Percentiles rank a stretch among this genome's conserved stretches.
These are phyloP conservation scores for Leccinum griseonigrum DNA, from an alignment of 1,284 basidiomycete genomes.

Conservation along the genomic window DNA sequence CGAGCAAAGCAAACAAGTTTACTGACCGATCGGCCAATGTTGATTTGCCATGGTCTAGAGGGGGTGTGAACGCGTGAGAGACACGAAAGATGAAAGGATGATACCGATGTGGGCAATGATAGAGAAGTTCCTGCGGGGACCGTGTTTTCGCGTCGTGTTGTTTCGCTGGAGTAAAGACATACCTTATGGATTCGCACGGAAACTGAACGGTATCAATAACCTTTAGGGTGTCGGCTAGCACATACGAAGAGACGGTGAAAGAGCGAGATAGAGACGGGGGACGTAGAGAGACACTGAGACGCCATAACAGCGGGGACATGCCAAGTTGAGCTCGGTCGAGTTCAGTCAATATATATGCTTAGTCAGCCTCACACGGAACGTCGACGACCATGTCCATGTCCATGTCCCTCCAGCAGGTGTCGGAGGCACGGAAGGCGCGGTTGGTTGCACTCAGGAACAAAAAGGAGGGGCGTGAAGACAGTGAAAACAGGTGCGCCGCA, in stretches of 20 bases:
- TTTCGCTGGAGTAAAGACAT: neutral
- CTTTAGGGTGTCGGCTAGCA: conserved; percentile 27
- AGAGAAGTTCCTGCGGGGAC: conserved; percentile 75
- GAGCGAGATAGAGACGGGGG: conserved; percentile 15
- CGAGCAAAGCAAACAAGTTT: neutral
- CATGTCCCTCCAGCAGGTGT: conserved; percentile 82
- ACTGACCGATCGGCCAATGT: conserved; percentile 84
- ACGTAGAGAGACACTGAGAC: conserved; percentile 17
- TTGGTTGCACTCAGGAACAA: conserved; percentile 77
- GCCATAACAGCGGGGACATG: conserved; percentile 41
- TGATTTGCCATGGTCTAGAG: conserved; percentile 84
- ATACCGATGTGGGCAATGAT: conserved; percentile 92
- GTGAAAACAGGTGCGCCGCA: conserved; percentile 32
- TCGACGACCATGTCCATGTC: conserved; percentile 51
- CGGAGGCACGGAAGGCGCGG: conserved; percentile 84
- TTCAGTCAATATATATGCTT: conserved; percentile 18
- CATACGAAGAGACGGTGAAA: conserved; percentile 34
- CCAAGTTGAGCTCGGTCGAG: neutral
- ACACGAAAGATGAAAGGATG: neutral
- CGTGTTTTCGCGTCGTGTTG: neutral
- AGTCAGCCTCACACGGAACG: conserved; percentile 22
- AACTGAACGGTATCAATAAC: conserved; percentile 64
- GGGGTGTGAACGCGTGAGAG: conserved; percentile 11
- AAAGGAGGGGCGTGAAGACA: conserved; percentile 60
- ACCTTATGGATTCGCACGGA: conserved; percentile 77